Conservation (phyloP, 805 yeast species). For the Pichia insulana region DNA sequence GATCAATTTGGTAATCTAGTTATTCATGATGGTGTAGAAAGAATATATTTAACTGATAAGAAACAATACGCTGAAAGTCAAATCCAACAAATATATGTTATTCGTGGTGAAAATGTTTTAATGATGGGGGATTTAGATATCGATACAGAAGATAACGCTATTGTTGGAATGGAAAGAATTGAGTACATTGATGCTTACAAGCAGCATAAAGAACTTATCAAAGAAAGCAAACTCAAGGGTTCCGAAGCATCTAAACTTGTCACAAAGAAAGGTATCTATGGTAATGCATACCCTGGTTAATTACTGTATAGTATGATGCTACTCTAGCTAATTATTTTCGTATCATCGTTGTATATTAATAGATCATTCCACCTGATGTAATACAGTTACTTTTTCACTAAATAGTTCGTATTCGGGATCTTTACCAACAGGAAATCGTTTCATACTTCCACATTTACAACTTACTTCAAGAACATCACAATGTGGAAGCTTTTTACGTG, state of each 20-base stretch:
- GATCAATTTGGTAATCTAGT: conserved; percentile 94
- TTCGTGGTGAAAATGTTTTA: conserved; percentile 94
- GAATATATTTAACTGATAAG: conserved; percentile 54
- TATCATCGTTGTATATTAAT: background rate
- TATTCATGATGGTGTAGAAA: conserved; percentile 81
- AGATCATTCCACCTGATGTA: conserved; percentile 9
- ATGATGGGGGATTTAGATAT: conserved; percentile 91
- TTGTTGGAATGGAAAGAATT: conserved; percentile 47
- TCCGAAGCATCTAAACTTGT: background rate
- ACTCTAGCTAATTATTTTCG: background rate
- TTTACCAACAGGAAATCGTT: conserved; percentile 56
- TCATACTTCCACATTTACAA: conserved; percentile 47
- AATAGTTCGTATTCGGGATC: conserved; percentile 41
- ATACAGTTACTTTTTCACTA: conserved; percentile 31
- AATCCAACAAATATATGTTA: conserved; percentile 67
- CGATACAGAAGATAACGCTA: conserved; percentile 69
- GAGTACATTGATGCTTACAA: conserved; percentile 16
- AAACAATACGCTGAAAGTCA: conserved; percentile 53
- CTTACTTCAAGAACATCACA: conserved; percentile 40
- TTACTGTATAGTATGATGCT: background rate
- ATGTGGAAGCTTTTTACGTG: conserved; percentile 24
- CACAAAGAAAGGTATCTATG: conserved; percentile 2
- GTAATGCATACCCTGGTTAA: background rate
- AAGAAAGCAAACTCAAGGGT: background rate
- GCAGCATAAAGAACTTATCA: background rate